These are phyloP conservation scores for Euryodendron excelsum DNA, from an alignment of 148 eudicot genomes.

Conservation along the genomic window DNA sequence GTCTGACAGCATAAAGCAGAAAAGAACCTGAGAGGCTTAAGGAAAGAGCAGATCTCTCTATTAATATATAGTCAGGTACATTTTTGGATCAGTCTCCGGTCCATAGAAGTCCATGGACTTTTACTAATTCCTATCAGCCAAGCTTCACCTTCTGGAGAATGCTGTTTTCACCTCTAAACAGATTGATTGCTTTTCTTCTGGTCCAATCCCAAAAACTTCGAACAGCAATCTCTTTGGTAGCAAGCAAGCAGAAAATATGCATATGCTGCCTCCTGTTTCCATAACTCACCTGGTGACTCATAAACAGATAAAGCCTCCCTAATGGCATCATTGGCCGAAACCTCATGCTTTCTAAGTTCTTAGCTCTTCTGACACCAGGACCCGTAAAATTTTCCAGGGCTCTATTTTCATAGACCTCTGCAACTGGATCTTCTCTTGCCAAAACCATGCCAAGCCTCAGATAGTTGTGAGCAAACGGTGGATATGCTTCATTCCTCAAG, in stretches of 20 bases:
- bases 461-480: constrained; percentile 90
- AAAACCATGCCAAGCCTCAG: constrained; percentile 90
- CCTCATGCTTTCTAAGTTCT: constrained; percentile 58
- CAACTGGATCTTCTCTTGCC: constrained; percentile 76
- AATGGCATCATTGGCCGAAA: constrained; percentile 90
- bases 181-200: constrained; percentile 37
- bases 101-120: constrained; percentile 75
- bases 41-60: constrained; percentile 63
- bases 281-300: constrained; percentile 80
- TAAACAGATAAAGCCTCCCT: constrained; percentile 78
- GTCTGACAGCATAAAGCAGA: constrained; percentile 45
- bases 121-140: constrained; percentile 96
- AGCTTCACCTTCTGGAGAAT: constrained; percentile 58
- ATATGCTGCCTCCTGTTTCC: constrained; percentile 95
- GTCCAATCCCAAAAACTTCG: constrained; percentile 59
- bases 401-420: constrained; percentile 54
- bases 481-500: constrained; percentile 67
- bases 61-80: constrained; percentile 66
- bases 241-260: constrained; percentile 90
- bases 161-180: constrained; percentile 48
- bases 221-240: constrained; percentile 75
- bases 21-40: constrained; percentile 50
- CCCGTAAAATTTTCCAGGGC: constrained; percentile 36
- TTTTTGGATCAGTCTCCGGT: constrained; percentile 61
- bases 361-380: constrained; percentile 34